A percentile compares a stretch with the other conserved stretches of the same genome.
phyloP scores from a whole-genome alignment of 345 rosid genomes.

The Balakata baccata region DNA sequence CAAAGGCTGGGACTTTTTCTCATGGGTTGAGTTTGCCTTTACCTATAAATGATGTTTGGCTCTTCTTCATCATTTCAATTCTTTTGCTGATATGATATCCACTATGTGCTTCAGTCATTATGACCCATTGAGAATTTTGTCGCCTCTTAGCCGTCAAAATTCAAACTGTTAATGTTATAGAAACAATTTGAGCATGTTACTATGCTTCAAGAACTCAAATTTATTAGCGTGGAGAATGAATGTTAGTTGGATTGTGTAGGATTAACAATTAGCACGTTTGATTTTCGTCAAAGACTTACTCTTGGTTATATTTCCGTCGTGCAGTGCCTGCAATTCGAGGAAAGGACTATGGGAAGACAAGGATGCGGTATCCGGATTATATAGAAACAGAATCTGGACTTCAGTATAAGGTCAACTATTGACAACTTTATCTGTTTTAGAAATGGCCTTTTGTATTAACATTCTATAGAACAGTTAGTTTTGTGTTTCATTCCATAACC shows the following conservation, averaged over 20 bases:
- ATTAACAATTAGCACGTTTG: neutral
- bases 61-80: no score
- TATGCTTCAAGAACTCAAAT: neutral
- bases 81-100: no score
- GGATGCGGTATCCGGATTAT: constrained; percentile 84
- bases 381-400: constrained; percentile 80
- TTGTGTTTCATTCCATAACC: constrained; percentile 20
- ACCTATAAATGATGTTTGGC: no score
- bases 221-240: neutral
- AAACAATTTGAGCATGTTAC: neutral
- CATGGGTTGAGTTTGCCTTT: no score
- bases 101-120: no score
- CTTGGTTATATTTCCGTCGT: constrained; percentile 7
- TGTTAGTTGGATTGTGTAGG: constrained; percentile 5
- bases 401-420: constrained; percentile 76
- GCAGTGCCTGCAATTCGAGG: constrained; percentile 96
- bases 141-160: neutral
- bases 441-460: neutral
- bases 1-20: neutral
- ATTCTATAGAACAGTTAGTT: neutral
- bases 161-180: neutral
- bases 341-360: constrained; percentile 90
- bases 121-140: neutral
- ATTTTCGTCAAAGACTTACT: constrained; percentile 3
- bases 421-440: constrained; percentile 1